Percentiles rank a stretch among this genome's conserved stretches.
phyloP scores from a whole-genome alignment of 1,284 basidiomycete genomes.

The Mycena citricolor region DNA sequence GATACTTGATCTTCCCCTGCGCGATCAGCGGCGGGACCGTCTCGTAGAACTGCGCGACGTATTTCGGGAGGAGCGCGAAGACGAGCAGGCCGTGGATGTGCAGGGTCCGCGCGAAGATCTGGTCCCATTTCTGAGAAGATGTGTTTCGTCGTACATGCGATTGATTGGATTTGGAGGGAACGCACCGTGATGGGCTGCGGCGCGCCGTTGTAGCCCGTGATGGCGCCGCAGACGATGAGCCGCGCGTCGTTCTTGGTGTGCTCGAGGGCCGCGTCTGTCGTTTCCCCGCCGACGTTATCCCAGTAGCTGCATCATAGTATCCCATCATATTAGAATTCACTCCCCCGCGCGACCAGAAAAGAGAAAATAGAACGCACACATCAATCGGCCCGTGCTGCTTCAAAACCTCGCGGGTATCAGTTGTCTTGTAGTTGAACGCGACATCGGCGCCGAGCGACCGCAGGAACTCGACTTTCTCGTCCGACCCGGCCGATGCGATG shows the following conservation, averaged over 20 bases:
- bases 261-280: conserved; percentile 26
- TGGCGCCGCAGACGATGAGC: conserved; percentile 29
- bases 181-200: conserved; percentile 30
- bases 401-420: conserved; percentile 28
- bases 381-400: conserved; percentile 23
- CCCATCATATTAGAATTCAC: background rate
- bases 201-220: conserved; percentile 36
- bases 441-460: conserved; percentile 52
- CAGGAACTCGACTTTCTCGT: conserved; percentile 57
- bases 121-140: conserved; percentile 21
- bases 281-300: conserved; percentile 29
- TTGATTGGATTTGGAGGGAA: background rate
- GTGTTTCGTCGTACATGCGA: too few relatives aligned
- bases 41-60: conserved; percentile 46
- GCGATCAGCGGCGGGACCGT: conserved; percentile 51
- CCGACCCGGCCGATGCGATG: conserved; percentile 60
- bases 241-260: conserved; percentile 13
- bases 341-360: background rate
- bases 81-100: conserved; percentile 56
- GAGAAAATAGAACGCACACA: background rate
- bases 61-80: conserved; percentile 37
- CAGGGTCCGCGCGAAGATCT: conserved; percentile 20
- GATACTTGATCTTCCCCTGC: conserved; percentile 59
- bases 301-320: conserved; percentile 18
- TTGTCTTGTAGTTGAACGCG: too few relatives aligned